phyloP scores from a whole-genome alignment of 2,329 filamentous ascomycete genomes.

The Trichoderma afroharzianum region DNA sequence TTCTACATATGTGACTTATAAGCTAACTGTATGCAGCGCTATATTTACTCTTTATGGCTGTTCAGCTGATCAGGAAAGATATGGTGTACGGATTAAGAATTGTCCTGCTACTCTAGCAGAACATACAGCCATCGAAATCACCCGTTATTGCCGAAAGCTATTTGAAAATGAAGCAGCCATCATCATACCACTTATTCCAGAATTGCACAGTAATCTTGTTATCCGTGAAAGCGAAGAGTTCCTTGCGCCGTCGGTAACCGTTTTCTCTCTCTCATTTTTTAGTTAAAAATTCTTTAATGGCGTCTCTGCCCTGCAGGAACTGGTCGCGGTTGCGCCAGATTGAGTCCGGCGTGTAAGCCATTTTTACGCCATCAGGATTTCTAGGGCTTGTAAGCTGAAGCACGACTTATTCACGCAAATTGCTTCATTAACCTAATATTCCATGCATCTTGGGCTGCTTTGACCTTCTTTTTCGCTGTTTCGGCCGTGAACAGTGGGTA shows the following conservation, averaged over 20 bases:
- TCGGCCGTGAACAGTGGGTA: slow-evolving; percentile 71
- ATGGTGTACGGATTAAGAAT: background rate
- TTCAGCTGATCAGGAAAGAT: background rate
- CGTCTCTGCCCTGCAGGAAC: slow-evolving; percentile 66
- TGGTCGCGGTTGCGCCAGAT: slow-evolving; percentile 75
- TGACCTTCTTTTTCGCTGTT: slow-evolving; percentile 71
- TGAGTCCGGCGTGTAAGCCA: slow-evolving; percentile 70
- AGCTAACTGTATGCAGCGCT: background rate
- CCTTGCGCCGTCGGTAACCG: slow-evolving; percentile 73
- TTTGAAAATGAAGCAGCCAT: background rate
- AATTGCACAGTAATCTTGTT: slow-evolving; percentile 83
- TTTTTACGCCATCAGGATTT: slow-evolving; percentile 60
- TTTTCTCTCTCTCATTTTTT: slow-evolving; percentile 72
- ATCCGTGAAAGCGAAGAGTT: slow-evolving; percentile 73
- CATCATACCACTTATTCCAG: slow-evolving; percentile 80
- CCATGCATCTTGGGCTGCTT: slow-evolving; percentile 81
- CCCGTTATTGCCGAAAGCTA: background rate
- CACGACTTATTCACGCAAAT: too few relatives aligned
- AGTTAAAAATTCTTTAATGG: slow-evolving; percentile 64
- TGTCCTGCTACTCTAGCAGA: background rate
- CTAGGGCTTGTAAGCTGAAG: slow-evolving; percentile 35
- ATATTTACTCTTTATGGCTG: background rate
- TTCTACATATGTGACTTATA: background rate
- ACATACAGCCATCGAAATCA: background rate
- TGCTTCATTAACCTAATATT: slow-evolving; percentile 63